phyloP scores from a whole-genome alignment of 495 filamentous ascomycete species.

The Viridothelium virens region DNA sequence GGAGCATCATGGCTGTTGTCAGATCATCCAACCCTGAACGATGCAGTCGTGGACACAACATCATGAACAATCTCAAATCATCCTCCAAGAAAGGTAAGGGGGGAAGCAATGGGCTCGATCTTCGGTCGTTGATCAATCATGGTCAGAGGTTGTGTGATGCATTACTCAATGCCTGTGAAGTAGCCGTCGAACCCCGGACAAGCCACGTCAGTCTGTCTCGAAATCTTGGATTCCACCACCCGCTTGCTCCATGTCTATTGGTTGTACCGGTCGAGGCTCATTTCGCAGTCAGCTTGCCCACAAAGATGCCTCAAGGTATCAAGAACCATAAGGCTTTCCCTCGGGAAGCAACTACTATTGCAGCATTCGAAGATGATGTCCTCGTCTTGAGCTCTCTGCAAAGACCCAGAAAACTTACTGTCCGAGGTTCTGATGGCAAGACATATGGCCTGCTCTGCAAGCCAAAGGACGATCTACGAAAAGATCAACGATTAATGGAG shows the following conservation, averaged over 20 bases:
- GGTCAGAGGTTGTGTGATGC: constrained; percentile 80
- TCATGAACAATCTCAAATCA: constrained; percentile 44
- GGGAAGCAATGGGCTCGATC: constrained; percentile 42
- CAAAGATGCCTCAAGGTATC: constrained; percentile 56
- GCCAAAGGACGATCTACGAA: constrained; percentile 93
- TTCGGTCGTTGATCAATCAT: constrained; percentile 64
- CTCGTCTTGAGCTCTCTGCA: constrained; percentile 85
- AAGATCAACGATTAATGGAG: constrained; percentile 96
- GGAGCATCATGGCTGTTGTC: constrained; percentile 80
- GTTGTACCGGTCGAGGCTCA: constrained; percentile 83
- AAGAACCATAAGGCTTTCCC: constrained; percentile 78
- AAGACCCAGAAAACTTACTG: constrained; percentile 82
- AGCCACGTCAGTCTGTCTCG: constrained; percentile 62
- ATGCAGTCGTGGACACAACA: constrained; percentile 43
- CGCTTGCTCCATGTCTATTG: constrained; percentile 68
- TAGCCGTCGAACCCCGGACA: constrained; percentile 59
- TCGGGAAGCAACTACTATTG: constrained; percentile 52
- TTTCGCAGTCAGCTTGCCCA: constrained; percentile 73
- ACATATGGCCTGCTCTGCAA: constrained; percentile 89
- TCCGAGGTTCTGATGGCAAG: constrained; percentile 79
- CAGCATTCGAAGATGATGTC: constrained; percentile 72
- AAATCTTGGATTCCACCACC: constrained; percentile 76
- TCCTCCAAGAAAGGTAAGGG: constrained; percentile 27
- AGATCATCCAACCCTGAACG: constrained; percentile 48
- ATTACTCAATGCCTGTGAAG: constrained; percentile 71